These are phyloP conservation scores for Mycogone perniciosa DNA, from an alignment of 2,329 filamentous ascomycete species.

Conservation along the genomic window DNA sequence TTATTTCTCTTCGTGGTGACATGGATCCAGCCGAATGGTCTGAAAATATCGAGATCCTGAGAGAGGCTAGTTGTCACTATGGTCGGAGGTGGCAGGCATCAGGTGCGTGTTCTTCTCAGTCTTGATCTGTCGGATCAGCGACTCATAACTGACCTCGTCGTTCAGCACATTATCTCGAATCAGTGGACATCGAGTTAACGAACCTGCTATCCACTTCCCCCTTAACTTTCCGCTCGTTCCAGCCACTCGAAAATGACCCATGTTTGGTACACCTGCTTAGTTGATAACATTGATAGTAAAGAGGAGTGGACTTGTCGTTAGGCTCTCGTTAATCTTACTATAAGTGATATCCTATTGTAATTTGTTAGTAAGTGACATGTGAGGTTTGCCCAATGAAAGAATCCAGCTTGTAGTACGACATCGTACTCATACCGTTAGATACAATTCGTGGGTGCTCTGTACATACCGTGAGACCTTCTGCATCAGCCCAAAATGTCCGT, in stretches of 20 bases:
- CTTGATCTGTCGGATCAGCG: background rate
- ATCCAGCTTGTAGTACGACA: no score
- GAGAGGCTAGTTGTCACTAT: constrained; percentile 5
- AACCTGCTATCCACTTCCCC: background rate
- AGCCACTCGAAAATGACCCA: constrained; percentile 6
- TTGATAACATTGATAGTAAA: no score
- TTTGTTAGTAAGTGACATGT: no score
- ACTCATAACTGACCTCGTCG: background rate
- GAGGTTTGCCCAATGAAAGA: no score
- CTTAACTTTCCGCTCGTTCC: background rate
- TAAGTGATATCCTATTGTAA: no score
- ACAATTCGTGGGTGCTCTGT: no score
- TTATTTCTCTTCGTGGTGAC: constrained; percentile 5
- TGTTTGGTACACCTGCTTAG: background rate
- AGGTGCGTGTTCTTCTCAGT: background rate
- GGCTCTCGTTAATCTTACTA: no score
- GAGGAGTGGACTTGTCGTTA: no score
- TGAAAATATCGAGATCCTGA: background rate
- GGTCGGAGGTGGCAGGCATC: constrained; percentile 8
- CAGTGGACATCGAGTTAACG: background rate
- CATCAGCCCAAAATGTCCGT: no score
- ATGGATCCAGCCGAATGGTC: constrained; percentile 6
- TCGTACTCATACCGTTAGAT: no score
- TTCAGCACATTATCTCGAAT: background rate
- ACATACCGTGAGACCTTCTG: no score